Base-by-base conservation (phyloP, 148 eudicot species). In the Vaccinium darrowii region DNA sequence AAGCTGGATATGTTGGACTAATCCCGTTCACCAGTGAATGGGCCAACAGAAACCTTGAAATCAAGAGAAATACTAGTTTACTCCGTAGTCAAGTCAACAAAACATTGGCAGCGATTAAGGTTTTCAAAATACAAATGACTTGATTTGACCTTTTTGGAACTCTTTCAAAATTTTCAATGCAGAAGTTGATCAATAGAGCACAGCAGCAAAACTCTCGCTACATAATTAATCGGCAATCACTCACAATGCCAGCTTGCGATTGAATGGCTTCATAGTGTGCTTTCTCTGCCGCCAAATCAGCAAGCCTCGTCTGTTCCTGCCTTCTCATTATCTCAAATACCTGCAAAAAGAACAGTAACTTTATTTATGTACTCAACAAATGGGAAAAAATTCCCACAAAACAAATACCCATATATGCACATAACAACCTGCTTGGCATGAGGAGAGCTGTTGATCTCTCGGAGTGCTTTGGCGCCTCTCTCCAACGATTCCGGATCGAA, bases 211-310 rank as follows among this genome's bases (percentile, higher is more conserved):
- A 75, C 14, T 0, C 39, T 43, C 53, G 67, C 63, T 43, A 50
- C 36, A 21, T 12, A 49, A 76, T n/a, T 1, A 69, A 1, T 39
- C 76, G 14, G 25, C 30, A 23, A 83, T 67, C 52, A 85, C 95
- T 90, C 82, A 97, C 99, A 53, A 94, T 91, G 69, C 87, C 96
- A 36, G 69, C 80, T 58, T 92, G 91, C 63, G 90, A n/a, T 84
- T 94, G 96, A 82, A 90, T 82, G 25, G 94, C 92, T 77, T 85
- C 91, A 36, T 84, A 88, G 81, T 92, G 90, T 13, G 85, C 88
- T 78, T 95, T 97, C 89, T 97, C 98, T 0, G 90, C 94, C 15
- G 88, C 96, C 86, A 97, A 69, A 81, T 97, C 98, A 11, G 93
- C 82, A 78, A 92, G 89, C n/a, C 98, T 91, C 63, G 89, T 88